Percentiles rank a stretch among this genome's conserved stretches.
Evolutionary conservation across 1,284 basidiomycete species (phyloP).

Genomic region (Boletellus deceptivus): DNA sequence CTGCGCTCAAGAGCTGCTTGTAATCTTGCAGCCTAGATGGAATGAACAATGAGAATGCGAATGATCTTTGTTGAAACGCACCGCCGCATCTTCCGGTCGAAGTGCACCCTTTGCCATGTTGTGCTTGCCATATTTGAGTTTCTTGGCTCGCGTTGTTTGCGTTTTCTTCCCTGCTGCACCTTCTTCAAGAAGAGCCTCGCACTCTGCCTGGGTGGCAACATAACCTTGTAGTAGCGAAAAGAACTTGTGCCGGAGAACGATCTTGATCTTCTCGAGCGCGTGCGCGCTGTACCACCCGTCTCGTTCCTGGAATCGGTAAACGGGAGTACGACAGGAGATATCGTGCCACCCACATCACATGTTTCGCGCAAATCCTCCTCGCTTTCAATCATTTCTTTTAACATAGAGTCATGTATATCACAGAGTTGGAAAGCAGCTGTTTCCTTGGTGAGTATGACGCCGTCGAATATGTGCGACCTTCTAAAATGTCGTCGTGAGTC

Average conservation of each 20-base stretch:
- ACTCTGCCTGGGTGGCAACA: slow-evolving; percentile 68
- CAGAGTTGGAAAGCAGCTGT: slow-evolving; percentile 91
- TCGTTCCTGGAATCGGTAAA: slow-evolving; percentile 50
- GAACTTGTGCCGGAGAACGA: slow-evolving; percentile 83
- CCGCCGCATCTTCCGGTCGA: slow-evolving; percentile 76
- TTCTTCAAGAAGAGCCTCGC: slow-evolving; percentile 56
- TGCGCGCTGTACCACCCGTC: slow-evolving; percentile 84
- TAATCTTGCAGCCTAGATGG: slow-evolving; percentile 50
- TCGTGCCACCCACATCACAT: slow-evolving; percentile 59
- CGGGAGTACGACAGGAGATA: not conserved
- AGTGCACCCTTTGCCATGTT: slow-evolving; percentile 84
- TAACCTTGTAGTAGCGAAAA: slow-evolving; percentile 79
- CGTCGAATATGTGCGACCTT: slow-evolving; percentile 88
- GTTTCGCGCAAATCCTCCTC: slow-evolving; percentile 62
- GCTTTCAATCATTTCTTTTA: slow-evolving; percentile 77
- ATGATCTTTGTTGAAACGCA: slow-evolving; percentile 33
- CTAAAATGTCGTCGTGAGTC: slow-evolving; percentile 27
- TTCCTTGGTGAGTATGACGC: slow-evolving; percentile 72
- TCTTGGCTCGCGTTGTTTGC: slow-evolving; percentile 40
- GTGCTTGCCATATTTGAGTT: slow-evolving; percentile 64
- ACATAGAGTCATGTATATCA: slow-evolving; percentile 85
- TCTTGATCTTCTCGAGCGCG: slow-evolving; percentile 79
- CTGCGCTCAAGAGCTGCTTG: slow-evolving; percentile 60
- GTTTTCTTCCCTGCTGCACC: slow-evolving; percentile 45
- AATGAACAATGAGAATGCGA: not conserved